Evolutionary conservation across 352 stramenopile genomes (phyloP).

Genomic region (Globisporangium barbulae): DNA sequence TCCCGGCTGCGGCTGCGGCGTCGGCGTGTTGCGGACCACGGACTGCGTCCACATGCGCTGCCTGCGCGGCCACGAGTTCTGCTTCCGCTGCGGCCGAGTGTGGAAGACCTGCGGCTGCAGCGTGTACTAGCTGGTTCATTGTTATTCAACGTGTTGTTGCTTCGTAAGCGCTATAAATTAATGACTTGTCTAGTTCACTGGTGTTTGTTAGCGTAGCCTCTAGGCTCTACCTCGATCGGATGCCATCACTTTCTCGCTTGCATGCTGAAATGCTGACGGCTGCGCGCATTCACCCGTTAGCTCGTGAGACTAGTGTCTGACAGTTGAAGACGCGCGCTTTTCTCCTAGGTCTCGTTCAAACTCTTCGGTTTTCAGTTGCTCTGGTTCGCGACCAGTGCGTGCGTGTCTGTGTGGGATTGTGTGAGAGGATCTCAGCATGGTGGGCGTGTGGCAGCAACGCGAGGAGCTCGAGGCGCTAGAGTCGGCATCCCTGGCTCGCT

Average conservation of each 20-base stretch:
- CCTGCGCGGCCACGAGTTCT: slow-evolving; percentile 58
- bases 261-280: neutral
- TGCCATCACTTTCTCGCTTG: neutral
- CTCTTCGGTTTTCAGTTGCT: neutral
- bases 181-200: too few species aligned
- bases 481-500: neutral
- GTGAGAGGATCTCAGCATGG: neutral
- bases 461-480: neutral
- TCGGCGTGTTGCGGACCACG: slow-evolving; percentile 42
- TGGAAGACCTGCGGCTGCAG: slow-evolving; percentile 18
- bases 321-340: neutral
- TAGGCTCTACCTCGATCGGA: neutral
- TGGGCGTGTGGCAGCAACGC: neutral
- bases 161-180: too few species aligned
- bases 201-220: neutral
- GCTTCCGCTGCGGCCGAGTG: slow-evolving; percentile 35
- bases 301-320: neutral
- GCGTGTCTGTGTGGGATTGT: too few species aligned
- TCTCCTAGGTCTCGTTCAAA: neutral
- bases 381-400: neutral
- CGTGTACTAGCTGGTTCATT: neutral
- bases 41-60: slow-evolving; percentile 64
- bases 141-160: too few species aligned
- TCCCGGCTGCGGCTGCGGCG: slow-evolving; percentile 59
- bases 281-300: neutral